These are phyloP conservation scores for Quercus glauca DNA, from an alignment of 306 rosid genomes.

Conservation along the genomic window DNA sequence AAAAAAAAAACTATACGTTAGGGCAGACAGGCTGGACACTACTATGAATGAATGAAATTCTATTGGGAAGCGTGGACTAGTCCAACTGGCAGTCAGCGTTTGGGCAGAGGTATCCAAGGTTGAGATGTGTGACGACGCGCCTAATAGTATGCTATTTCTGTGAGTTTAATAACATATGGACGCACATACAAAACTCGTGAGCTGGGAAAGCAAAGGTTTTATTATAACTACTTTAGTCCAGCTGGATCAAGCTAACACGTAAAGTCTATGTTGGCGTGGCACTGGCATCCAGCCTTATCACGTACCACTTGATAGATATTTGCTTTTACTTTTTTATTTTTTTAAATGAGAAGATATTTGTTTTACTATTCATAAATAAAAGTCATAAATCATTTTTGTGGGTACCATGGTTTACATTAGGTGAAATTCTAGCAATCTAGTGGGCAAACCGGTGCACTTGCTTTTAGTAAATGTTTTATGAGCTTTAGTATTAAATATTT, in stretches of 20 bases:
- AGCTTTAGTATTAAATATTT: too few species aligned
- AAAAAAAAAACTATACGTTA: constrained; percentile 37
- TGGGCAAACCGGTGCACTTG: too few species aligned
- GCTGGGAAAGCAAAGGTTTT: neutral
- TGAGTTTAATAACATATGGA: too few species aligned
- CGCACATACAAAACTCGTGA: constrained; percentile 44
- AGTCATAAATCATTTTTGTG: too few species aligned
- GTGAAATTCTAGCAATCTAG: too few species aligned
- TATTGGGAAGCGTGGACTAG: constrained; percentile 52
- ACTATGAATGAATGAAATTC: constrained; percentile 27
- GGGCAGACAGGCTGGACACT: constrained; percentile 60
- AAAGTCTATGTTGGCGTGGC: neutral
- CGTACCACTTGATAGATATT: too few species aligned
- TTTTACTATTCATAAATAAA: too few species aligned
- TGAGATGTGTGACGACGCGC: constrained; percentile 46
- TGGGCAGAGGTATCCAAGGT: constrained; percentile 54
- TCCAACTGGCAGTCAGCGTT: constrained; percentile 58
- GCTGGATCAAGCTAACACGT: constrained; percentile 26
- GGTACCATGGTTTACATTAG: too few species aligned
- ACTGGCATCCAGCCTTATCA: neutral
- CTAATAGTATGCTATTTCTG: neutral
- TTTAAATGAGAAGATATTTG: too few species aligned
- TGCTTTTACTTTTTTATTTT: too few species aligned
- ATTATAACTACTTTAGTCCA: constrained; percentile 9
- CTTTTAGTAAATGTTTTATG: too few species aligned